A percentile compares a stretch with the other conserved stretches of the same genome.
phyloP scores from a whole-genome alignment of 2,329 filamentous ascomycete genomes.

The Epichloe bromicola region DNA sequence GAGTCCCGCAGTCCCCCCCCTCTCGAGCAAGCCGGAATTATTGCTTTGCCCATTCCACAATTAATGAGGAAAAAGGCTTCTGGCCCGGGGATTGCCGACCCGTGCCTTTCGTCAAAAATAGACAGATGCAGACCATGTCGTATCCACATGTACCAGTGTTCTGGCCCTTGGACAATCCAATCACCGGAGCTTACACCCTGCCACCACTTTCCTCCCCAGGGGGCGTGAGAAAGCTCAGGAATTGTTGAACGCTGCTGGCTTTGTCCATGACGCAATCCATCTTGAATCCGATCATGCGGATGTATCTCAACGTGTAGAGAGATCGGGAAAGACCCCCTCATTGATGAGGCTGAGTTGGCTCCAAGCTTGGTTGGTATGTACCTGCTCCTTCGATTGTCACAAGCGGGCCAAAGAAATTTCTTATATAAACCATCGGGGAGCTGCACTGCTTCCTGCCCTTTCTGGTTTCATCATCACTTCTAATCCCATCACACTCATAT shows the following conservation, averaged over 20 bases:
- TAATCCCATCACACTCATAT: background rate
- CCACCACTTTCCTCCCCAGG: background rate
- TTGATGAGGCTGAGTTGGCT: background rate
- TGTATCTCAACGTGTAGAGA: background rate
- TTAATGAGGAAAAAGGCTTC: background rate
- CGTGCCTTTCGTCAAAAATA: background rate
- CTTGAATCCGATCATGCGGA: background rate
- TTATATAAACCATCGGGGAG: conserved; percentile 1
- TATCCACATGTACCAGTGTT: background rate
- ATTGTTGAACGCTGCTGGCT: background rate
- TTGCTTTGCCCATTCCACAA: background rate
- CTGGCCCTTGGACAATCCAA: background rate
- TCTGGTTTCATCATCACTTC: background rate
- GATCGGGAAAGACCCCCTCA: background rate
- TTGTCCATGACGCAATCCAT: conserved; percentile 3
- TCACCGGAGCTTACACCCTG: conserved; percentile 3
- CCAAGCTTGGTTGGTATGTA: background rate
- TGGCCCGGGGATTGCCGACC: background rate
- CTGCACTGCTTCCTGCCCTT: too few species aligned
- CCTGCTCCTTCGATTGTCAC: background rate
- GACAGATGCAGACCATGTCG: background rate
- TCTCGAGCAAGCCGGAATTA: background rate
- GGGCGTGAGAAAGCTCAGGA: background rate
- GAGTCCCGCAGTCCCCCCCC: too few species aligned
- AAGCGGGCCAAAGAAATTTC: background rate